phyloP scores from a whole-genome alignment of 1,139 yeast genomes.

The Sugiyamaella neomexicana region DNA sequence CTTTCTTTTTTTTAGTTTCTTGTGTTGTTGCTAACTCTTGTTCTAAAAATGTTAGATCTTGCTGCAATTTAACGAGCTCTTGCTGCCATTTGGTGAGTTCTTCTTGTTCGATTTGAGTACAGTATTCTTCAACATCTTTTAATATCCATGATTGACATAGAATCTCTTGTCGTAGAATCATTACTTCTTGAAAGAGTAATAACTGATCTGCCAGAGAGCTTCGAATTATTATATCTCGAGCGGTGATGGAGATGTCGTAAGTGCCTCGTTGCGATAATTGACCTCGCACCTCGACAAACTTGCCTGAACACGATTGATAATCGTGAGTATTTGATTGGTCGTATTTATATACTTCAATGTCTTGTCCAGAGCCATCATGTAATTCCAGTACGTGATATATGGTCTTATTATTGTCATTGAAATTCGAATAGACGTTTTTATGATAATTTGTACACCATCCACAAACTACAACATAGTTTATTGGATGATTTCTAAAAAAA shows the following conservation, averaged over 20 bases:
- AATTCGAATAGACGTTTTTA: not conserved
- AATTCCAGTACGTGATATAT: conserved; percentile 8
- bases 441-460: conserved; percentile 25
- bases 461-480: conserved; percentile 31
- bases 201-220: conserved; percentile 18
- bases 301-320: conserved; percentile 3
- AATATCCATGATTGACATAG: conserved; percentile 27
- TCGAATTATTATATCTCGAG: conserved; percentile 19
- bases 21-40: not conserved
- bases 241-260: conserved; percentile 21
- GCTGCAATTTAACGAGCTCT: not conserved
- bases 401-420: not conserved
- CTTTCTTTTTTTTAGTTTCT: not conserved
- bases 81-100: not conserved
- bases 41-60: not conserved
- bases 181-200: conserved; percentile 22
- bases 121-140: conserved; percentile 6
- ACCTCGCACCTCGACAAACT: conserved; percentile 27
- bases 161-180: conserved; percentile 22
- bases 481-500: conserved; percentile 35
- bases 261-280: conserved; percentile 10
- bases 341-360: conserved; percentile 1
- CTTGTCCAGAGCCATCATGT: conserved; percentile 26
- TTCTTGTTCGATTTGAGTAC: not conserved
- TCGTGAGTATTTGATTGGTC: conserved; percentile 7